phyloP scores from a whole-genome alignment of 2,329 filamentous ascomycete genomes.

The Fusarium sp. region DNA sequence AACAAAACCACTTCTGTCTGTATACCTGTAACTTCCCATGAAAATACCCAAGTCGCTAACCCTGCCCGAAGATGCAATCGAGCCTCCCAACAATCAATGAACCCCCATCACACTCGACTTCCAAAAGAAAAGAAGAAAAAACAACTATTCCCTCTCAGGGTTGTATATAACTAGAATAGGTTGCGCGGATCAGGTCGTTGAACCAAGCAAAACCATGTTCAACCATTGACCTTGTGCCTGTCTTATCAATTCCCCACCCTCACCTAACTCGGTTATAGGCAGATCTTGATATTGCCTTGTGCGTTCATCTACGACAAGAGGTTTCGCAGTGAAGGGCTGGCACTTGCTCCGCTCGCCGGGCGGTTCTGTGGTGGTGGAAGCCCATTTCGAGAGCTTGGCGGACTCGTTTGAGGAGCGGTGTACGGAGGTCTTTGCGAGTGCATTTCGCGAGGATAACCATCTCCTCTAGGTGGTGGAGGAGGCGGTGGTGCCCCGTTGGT shows the following conservation, averaged over 20 bases:
- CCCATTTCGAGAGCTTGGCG: conserved; percentile 57
- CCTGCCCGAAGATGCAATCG: conserved; percentile 14
- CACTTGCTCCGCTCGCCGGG: conserved; percentile 74
- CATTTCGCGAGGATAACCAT: conserved; percentile 55
- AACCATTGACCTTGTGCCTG: not conserved
- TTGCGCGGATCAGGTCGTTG: not conserved
- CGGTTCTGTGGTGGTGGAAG: conserved; percentile 50
- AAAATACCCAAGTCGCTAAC: conserved; percentile 29
- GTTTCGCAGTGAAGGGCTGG: conserved; percentile 80
- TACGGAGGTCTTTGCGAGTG: conserved; percentile 55
- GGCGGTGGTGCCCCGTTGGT: conserved; percentile 43
- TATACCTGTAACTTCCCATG: conserved; percentile 7
- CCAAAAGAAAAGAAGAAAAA: conserved; percentile 1
- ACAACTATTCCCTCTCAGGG: not conserved
- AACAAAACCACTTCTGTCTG: conserved; percentile 16
- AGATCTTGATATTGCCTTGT: not conserved
- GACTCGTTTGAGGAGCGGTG: conserved; percentile 58
- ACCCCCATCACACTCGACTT: not conserved
- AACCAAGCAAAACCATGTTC: not conserved
- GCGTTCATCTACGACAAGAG: conserved; percentile 66
- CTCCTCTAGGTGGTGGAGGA: conserved; percentile 44
- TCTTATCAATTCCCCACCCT: not conserved
- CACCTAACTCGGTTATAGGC: too few species aligned
- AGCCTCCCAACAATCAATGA: conserved; percentile 1
- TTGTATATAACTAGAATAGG: conserved; percentile 12